Conservation (phyloP, 1,284 basidiomycete genomes). For the Sanghuangporus baumii region DNA sequence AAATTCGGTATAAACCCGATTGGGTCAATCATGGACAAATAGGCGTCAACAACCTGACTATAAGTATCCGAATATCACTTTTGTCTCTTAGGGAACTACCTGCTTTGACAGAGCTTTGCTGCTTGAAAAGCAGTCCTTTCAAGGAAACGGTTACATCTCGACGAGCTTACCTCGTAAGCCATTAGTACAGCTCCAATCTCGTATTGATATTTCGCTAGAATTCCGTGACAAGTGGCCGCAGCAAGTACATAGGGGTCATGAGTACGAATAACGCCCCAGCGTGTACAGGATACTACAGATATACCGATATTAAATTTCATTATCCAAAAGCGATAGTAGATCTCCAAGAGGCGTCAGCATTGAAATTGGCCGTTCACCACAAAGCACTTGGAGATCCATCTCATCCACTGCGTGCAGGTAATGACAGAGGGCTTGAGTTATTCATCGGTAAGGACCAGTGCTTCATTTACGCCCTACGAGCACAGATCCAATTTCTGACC, state of each 20-base stretch:
- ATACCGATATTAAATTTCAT: conserved; percentile 73
- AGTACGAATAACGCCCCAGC: conserved; percentile 16
- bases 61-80: background rate
- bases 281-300: conserved; percentile 69
- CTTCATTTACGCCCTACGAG: conserved; percentile 3
- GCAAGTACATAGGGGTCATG: background rate
- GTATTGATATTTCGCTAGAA: too few relatives aligned
- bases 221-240: too few relatives aligned
- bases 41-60: background rate
- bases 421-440: conserved; percentile 61
- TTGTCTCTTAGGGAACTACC: too few relatives aligned
- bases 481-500: background rate
- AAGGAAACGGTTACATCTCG: too few relatives aligned
- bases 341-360: conserved; percentile 46
- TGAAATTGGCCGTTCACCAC: conserved; percentile 65
- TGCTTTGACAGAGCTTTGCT: too few relatives aligned
- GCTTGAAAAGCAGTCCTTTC: too few relatives aligned
- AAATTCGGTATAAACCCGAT: background rate
- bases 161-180: too few relatives aligned
- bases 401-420: conserved; percentile 65
- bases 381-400: conserved; percentile 63
- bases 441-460: conserved; percentile 51
- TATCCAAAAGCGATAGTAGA: conserved; percentile 48
- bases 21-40: background rate
- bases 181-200: too few relatives aligned